Percentiles rank a stretch among this genome's conserved stretches.
Conservation (phyloP, 768 basidiomycete genomes). For the Candolleomyces efflorescens region DNA sequence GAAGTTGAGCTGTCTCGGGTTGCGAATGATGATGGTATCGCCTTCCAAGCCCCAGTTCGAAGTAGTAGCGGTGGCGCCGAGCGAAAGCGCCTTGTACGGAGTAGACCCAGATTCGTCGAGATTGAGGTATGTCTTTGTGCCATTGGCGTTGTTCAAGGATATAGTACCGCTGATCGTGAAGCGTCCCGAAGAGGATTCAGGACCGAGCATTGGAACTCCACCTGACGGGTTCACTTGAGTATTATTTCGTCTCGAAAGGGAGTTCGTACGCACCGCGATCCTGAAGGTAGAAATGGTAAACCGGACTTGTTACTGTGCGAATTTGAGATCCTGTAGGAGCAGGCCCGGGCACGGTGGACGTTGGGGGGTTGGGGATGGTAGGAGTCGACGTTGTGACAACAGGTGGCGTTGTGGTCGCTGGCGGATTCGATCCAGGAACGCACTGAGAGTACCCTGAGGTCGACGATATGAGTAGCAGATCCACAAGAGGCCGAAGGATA, state of each 20-base stretch:
- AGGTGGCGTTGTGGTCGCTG: constrained; percentile 11
- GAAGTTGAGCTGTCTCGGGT: constrained; percentile 51
- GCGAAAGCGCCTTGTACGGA: constrained; percentile 45
- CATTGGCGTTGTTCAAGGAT: constrained; percentile 36
- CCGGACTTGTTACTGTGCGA: constrained; percentile 46
- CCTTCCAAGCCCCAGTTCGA: constrained; percentile 56
- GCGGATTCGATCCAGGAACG: constrained; percentile 32
- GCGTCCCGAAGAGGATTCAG: constrained; percentile 44
- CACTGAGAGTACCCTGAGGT: constrained; percentile 51
- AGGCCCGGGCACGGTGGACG: constrained; percentile 29
- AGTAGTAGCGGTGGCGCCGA: constrained; percentile 42
- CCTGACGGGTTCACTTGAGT: constrained; percentile 22
- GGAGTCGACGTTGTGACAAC: constrained; percentile 22
- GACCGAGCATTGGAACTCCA: constrained; percentile 47
- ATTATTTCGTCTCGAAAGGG: background rate
- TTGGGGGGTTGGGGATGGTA: constrained; percentile 19
- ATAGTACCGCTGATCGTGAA: constrained; percentile 49
- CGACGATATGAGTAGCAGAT: background rate
- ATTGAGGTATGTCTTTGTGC: constrained; percentile 46
- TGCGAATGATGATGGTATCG: constrained; percentile 54
- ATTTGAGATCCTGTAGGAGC: constrained; percentile 44
- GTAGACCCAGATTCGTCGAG: constrained; percentile 36
- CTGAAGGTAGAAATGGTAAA: constrained; percentile 56
- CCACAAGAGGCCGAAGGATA: background rate
- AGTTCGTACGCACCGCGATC: constrained; percentile 30